These are phyloP conservation scores for Pichia sp. DNA, from an alignment of 1,139 yeast species.

Conservation along the genomic window DNA sequence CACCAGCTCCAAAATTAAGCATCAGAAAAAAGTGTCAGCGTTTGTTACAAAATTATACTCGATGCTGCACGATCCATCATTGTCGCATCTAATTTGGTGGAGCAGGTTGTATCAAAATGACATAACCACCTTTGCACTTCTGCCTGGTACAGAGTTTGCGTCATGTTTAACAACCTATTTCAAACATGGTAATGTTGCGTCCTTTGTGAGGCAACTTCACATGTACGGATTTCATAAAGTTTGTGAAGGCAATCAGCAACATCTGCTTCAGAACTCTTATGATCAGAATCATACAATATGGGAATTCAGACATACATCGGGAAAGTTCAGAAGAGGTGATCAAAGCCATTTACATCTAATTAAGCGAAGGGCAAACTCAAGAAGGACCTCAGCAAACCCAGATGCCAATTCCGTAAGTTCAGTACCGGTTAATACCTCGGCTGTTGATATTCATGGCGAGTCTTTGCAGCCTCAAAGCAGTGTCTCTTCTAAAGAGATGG, in stretches of 20 bases:
- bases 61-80: constrained; percentile 52
- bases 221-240: constrained; percentile 81
- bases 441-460: neutral
- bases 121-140: constrained; percentile 53
- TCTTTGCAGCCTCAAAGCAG: neutral
- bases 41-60: constrained; percentile 60
- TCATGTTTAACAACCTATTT: constrained; percentile 60
- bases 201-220: constrained; percentile 73
- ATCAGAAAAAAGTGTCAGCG: constrained; percentile 47
- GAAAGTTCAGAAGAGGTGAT: constrained; percentile 63
- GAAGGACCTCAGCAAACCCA: constrained; percentile 28
- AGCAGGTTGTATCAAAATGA: constrained; percentile 52
- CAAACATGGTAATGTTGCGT: constrained; percentile 73
- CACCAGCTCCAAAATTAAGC: constrained; percentile 4
- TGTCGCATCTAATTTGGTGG: constrained; percentile 73
- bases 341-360: constrained; percentile 52
- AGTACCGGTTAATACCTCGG: neutral
- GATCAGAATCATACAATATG: constrained; percentile 37
- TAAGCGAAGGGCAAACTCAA: constrained; percentile 60
- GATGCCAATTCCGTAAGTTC: neutral
- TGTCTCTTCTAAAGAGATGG: neutral
- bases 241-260: constrained; percentile 34
- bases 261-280: constrained; percentile 16
- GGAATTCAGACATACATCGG: constrained; percentile 71
- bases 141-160: constrained; percentile 64